phyloP scores from a whole-genome alignment of 1,284 basidiomycete genomes.

The Cutaneotrichosporon spelunceum region DNA sequence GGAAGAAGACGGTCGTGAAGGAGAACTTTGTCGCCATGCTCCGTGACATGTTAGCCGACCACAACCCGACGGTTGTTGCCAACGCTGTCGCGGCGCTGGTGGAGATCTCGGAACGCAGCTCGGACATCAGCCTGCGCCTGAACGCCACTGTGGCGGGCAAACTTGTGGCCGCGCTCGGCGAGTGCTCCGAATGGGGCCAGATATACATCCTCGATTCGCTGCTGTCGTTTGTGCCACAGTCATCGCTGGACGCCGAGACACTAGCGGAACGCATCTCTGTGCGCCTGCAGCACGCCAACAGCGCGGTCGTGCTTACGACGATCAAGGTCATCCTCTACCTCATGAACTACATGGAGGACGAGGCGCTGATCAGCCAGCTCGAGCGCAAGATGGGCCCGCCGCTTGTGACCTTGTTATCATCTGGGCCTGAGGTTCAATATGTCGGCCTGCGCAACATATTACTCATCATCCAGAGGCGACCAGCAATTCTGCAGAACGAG shows the following conservation, averaged over 20 bases:
- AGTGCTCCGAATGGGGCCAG: conserved; percentile 99
- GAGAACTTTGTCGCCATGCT: conserved; percentile 88
- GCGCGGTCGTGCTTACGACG: conserved; percentile 86
- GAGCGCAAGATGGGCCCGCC: conserved; percentile 98
- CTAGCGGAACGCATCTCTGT: conserved; percentile 91
- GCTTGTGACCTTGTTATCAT: conserved; percentile 59
- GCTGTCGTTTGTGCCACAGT: conserved; percentile 86
- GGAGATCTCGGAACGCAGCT: conserved; percentile 66
- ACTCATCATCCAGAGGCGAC: conserved; percentile 85
- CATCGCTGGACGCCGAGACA: conserved; percentile 81
- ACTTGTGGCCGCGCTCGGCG: conserved; percentile 89
- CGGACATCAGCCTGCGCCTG: conserved; percentile 56
- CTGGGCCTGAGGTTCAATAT: conserved; percentile 78
- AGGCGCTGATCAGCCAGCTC: conserved; percentile 76
- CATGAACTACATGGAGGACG: conserved; percentile 98
- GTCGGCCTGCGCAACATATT: conserved; percentile 96
- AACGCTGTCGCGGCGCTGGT: conserved; percentile 94
- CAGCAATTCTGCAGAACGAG: conserved; percentile 85
- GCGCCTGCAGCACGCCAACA: conserved; percentile 92
- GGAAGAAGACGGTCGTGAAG: conserved; percentile 71
- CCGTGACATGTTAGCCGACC: conserved; percentile 70
- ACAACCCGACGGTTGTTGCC: conserved; percentile 93
- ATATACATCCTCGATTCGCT: conserved; percentile 96
- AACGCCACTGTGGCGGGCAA: conserved; percentile 58
- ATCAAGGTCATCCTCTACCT: conserved; percentile 94